Evolutionary conservation across 352 stramenopile genomes (phyloP).

Genomic region (Phytophthora meadii): DNA sequence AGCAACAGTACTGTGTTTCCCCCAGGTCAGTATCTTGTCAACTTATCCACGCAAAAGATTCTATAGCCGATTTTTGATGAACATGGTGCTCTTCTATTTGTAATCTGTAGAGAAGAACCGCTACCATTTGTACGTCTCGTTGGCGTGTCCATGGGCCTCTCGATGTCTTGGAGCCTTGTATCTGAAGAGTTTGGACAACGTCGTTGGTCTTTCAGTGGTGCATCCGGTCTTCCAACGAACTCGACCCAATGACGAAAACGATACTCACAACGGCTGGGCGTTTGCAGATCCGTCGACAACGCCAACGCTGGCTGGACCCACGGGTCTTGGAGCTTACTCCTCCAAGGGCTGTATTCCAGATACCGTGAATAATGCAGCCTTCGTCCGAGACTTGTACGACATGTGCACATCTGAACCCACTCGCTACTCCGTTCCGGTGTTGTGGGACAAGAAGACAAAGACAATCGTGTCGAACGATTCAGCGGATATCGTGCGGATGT

Average conservation of each 20-base stretch:
- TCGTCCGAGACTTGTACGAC: constrained; percentile 91
- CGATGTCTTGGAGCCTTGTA: constrained; percentile 71
- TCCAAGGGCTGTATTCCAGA: constrained; percentile 54
- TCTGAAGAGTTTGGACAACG: constrained; percentile 92
- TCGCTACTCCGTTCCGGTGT: constrained; percentile 94
- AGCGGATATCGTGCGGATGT: constrained; percentile 95
- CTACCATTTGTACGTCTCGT: constrained; percentile 93
- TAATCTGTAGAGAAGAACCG: constrained; percentile 30
- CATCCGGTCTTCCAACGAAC: constrained; percentile 75
- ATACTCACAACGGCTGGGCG: constrained; percentile 87
- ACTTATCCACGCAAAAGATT: not conserved
- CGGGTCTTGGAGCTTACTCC: constrained; percentile 46
- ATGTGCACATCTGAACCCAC: constrained; percentile 54
- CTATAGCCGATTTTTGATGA: no score
- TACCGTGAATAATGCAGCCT: constrained; percentile 68
- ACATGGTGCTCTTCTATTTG: no score
- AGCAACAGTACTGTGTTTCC: constrained; percentile 27
- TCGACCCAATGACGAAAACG: constrained; percentile 62
- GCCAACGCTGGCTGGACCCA: constrained; percentile 36
- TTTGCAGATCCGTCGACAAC: constrained; percentile 69
- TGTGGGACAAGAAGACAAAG: constrained; percentile 94
- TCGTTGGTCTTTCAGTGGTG: constrained; percentile 88
- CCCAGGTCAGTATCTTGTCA: constrained; percentile 24
- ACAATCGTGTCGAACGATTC: constrained; percentile 98
- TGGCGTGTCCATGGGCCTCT: constrained; percentile 86